Percentiles rank a stretch among this genome's conserved stretches.
Evolutionary conservation across 2,329 filamentous ascomycete species (phyloP).

Genomic region (Trichoderma sp.): DNA sequence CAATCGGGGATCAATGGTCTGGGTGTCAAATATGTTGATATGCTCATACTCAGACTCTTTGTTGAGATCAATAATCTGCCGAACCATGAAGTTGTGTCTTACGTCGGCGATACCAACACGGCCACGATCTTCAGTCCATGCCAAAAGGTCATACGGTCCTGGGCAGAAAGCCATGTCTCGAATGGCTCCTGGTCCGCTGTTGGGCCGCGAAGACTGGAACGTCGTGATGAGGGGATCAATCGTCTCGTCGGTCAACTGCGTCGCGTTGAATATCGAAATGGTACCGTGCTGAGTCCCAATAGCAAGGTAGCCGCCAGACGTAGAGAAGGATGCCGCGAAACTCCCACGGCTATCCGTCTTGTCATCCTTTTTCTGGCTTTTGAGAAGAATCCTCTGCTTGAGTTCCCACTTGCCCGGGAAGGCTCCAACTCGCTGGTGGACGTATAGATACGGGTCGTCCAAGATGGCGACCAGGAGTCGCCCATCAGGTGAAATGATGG

Average conservation of each 20-base stretch:
- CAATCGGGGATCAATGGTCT: conserved; percentile 52
- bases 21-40: conserved; percentile 54
- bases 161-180: conserved; percentile 91
- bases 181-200: conserved; percentile 71
- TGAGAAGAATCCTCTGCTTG: conserved; percentile 53
- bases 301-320: conserved; percentile 67
- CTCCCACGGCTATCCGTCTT: conserved; percentile 60
- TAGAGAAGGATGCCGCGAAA: conserved; percentile 76
- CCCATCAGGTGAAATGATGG: conserved; percentile 88
- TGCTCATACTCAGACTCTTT: conserved; percentile 55
- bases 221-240: conserved; percentile 66
- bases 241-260: conserved; percentile 42
- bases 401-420: conserved; percentile 45
- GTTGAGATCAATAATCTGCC: conserved; percentile 67
- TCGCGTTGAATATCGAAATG: conserved; percentile 70
- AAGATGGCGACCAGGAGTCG: conserved; percentile 77
- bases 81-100: conserved; percentile 61
- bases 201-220: conserved; percentile 74
- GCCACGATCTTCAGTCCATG: conserved; percentile 89
- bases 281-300: conserved; percentile 78
- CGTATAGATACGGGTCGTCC: conserved; percentile 81
- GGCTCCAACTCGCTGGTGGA: conserved; percentile 60
- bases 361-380: conserved; percentile 56
- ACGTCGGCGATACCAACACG: conserved; percentile 72
- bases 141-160: conserved; percentile 82